A percentile compares a stretch with the other conserved stretches of the same genome.
Evolutionary conservation across 306 rosid species (phyloP).

Genomic region (Malus orientalis): DNA sequence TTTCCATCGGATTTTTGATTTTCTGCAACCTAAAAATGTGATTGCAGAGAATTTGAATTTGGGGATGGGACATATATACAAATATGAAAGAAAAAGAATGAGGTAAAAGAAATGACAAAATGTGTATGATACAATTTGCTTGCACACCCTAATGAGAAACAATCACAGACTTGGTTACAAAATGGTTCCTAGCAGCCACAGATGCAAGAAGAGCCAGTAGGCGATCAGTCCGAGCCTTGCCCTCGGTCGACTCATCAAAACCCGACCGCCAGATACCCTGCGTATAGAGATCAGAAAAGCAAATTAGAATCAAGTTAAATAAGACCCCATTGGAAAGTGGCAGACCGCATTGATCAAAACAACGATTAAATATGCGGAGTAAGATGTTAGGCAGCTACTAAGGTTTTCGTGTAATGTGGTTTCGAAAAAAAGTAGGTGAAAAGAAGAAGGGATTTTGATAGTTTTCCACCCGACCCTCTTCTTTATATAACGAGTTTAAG

Average conservation of each 20-base stretch:
- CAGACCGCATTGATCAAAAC: not conserved
- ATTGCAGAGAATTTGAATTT: conserved; percentile 43
- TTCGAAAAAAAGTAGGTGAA: not conserved
- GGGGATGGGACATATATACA: conserved; percentile 14
- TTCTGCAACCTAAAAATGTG: conserved; percentile 83
- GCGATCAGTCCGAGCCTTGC: conserved; percentile 82
- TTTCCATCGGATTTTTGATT: conserved; percentile 26
- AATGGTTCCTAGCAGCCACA: conserved; percentile 80
- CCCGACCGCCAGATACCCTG: conserved; percentile 92
- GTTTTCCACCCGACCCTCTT: not conserved
- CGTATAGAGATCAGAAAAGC: conserved; percentile 16
- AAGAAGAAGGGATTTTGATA: not conserved
- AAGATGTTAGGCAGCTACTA: not conserved
- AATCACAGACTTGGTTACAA: conserved; percentile 40
- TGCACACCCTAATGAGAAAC: conserved; percentile 28
- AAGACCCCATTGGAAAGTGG: not conserved
- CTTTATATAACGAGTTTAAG: not conserved
- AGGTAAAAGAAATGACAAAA: conserved; percentile 1
- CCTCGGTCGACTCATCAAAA: conserved; percentile 83
- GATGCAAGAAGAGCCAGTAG: conserved; percentile 66
- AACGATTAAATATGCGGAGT: not conserved
- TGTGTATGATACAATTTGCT: conserved; percentile 51
- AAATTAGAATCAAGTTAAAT: not conserved
- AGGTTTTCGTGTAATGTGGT: not conserved
- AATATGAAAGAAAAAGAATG: not conserved